These are phyloP conservation scores for Pseudisothecium myosuroides DNA, from an alignment of 225 moss, liverwort and hornwort species.

Conservation along the genomic window DNA sequence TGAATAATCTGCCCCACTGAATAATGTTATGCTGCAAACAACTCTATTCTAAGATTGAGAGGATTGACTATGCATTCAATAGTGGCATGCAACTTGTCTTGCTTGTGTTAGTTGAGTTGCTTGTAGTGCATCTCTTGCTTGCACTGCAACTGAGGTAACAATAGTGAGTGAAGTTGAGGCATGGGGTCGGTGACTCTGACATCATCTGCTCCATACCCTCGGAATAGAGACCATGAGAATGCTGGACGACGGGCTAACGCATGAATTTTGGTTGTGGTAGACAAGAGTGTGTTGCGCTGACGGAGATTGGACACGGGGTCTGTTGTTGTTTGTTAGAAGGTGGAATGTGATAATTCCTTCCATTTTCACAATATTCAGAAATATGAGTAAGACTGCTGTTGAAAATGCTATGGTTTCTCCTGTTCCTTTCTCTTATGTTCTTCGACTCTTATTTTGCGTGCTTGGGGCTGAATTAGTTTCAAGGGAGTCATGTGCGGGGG, in stretches of 20 bases:
- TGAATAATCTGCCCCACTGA: neutral
- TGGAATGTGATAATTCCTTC: neutral
- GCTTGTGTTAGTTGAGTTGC: too few relatives aligned
- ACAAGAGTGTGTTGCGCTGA: neutral
- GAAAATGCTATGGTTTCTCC: neutral
- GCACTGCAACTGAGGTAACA: too few relatives aligned
- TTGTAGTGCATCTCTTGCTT: too few relatives aligned
- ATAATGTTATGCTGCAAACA: neutral
- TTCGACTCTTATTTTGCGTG: neutral
- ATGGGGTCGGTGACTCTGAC: conserved; percentile 43
- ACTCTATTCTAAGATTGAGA: neutral
- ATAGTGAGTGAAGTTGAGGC: too few relatives aligned
- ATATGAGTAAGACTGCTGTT: neutral
- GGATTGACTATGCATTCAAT: too few relatives aligned
- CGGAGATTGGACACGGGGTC: neutral
- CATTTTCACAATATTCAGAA: neutral
- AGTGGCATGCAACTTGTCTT: too few relatives aligned
- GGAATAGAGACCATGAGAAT: conserved; percentile 1
- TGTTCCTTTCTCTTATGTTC: neutral
- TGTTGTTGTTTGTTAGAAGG: neutral
- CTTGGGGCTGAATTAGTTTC: neutral
- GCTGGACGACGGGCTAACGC: neutral
- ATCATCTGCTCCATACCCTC: conserved; percentile 54
- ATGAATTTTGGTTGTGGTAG: neutral
- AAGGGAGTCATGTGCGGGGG: neutral